Conservation (phyloP, 345 rosid genomes). For the Populus simonii region DNA sequence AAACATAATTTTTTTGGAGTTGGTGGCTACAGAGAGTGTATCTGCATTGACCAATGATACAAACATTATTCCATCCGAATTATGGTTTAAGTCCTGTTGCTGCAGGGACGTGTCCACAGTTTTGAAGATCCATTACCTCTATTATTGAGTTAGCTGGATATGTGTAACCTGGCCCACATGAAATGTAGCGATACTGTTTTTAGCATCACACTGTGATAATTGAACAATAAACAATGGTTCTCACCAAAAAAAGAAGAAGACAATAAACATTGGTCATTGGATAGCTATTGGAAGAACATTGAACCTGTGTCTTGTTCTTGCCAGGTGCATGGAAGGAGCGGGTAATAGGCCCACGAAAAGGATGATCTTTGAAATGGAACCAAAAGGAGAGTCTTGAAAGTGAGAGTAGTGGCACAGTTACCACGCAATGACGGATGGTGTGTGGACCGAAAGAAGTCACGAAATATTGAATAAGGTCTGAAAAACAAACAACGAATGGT, state of each 20-base stretch:
- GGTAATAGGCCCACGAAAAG: not conserved
- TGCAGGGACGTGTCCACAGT: not conserved
- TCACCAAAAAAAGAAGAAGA: too few species aligned
- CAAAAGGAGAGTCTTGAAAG: not conserved
- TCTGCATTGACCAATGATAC: not conserved
- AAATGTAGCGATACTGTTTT: not conserved
- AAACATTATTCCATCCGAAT: not conserved
- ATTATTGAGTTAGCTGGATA: constrained; percentile 15
- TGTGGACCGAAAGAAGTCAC: not conserved
- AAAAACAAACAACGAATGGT: not conserved
- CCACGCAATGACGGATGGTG: not conserved
- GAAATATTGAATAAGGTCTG: not conserved
- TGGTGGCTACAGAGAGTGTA: constrained; percentile 21
- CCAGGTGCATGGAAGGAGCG: constrained; percentile 3
- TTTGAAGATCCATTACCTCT: not conserved
- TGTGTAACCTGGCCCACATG: constrained; percentile 5
- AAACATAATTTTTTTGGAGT: not conserved
- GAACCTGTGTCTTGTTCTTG: not conserved
- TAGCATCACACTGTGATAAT: constrained; percentile 2
- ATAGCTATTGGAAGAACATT: not conserved
- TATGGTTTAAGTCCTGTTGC: not conserved
- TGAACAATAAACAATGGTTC: not conserved
- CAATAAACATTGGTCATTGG: too few species aligned
- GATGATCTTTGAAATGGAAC: not conserved
- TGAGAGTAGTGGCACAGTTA: not conserved